A percentile compares a stretch with the other conserved stretches of the same genome.
Conservation (phyloP, 2,329 filamentous ascomycete genomes). For the Didymella segeticola region DNA sequence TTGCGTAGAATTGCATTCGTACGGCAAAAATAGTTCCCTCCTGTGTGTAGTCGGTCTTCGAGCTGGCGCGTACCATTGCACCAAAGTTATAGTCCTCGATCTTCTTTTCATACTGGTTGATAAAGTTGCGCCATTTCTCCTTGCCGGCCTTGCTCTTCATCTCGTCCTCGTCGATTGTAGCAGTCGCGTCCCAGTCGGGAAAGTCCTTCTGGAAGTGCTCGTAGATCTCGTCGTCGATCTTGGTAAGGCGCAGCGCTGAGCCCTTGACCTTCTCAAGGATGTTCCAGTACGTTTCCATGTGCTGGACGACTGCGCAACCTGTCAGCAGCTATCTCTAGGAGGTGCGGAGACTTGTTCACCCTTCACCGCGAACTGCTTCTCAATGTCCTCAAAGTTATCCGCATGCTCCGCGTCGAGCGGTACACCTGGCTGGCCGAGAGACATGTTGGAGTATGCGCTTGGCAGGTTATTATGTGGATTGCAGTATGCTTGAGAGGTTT, state of each 20-base stretch:
- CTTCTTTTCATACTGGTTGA: slow-evolving; percentile 91
- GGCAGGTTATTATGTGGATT: background rate
- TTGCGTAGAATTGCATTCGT: slow-evolving; percentile 83
- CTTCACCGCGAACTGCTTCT: slow-evolving; percentile 99
- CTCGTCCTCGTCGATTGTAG: slow-evolving; percentile 82
- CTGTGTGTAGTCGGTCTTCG: slow-evolving; percentile 84
- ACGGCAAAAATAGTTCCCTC: slow-evolving; percentile 89
- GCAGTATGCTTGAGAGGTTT: background rate
- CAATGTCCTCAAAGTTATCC: slow-evolving; percentile 80
- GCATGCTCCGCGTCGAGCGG: slow-evolving; percentile 62
- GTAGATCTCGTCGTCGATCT: slow-evolving; percentile 93
- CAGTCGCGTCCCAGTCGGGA: slow-evolving; percentile 86
- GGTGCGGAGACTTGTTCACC: slow-evolving; percentile 57
- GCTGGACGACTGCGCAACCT: slow-evolving; percentile 73
- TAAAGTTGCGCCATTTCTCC: slow-evolving; percentile 92
- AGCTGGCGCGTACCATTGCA: slow-evolving; percentile 82
- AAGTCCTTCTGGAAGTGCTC: slow-evolving; percentile 87
- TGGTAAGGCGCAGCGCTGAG: slow-evolving; percentile 87
- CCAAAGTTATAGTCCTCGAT: slow-evolving; percentile 99
- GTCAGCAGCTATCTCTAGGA: slow-evolving; percentile 34
- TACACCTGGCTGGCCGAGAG: slow-evolving; percentile 38
- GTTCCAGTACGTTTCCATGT: slow-evolving; percentile 96
- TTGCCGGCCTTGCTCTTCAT: slow-evolving; percentile 99
- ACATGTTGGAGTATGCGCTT: slow-evolving; percentile 35
- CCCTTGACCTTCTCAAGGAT: slow-evolving; percentile 91